Conservation (phyloP, 495 filamentous ascomycete species). For the Xylaria castorea region DNA sequence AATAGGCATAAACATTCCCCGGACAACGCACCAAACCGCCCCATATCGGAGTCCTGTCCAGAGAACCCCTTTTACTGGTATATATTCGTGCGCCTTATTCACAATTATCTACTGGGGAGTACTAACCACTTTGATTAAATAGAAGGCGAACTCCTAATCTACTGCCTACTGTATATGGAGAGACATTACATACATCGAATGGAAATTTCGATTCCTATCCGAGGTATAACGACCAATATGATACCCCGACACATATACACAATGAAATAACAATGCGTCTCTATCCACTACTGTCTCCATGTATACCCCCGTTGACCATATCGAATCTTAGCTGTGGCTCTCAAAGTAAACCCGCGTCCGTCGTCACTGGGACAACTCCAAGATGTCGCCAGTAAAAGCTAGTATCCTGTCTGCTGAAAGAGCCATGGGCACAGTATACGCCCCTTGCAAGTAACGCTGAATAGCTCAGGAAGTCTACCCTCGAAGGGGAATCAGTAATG, state of each 20-base stretch:
- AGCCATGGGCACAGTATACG: neutral
- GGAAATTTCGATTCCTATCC: neutral
- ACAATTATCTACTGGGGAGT: neutral
- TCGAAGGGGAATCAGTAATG: slow-evolving; percentile 15
- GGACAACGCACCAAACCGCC: neutral
- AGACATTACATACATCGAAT: slow-evolving; percentile 23
- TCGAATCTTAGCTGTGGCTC: neutral
- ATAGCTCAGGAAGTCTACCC: neutral
- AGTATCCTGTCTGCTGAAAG: slow-evolving; percentile 6
- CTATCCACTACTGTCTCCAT: slow-evolving; percentile 19
- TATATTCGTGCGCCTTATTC: neutral
- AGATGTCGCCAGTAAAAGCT: neutral
- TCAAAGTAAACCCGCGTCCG: neutral
- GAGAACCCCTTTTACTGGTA: neutral
- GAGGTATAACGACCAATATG: slow-evolving; percentile 1
- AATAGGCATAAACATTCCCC: neutral
- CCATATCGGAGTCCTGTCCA: neutral
- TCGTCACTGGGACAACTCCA: neutral
- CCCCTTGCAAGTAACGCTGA: neutral
- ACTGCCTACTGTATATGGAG: slow-evolving; percentile 1
- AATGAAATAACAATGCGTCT: slow-evolving; percentile 10
- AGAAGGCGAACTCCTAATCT: neutral
- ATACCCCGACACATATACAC: slow-evolving; percentile 7
- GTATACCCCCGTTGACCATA: neutral
- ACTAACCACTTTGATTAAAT: neutral